A percentile compares a stretch with the other conserved stretches of the same genome.
These are phyloP conservation scores for Tricholoma furcatifolium DNA, from an alignment of 768 basidiomycete species.

Conservation along the genomic window DNA sequence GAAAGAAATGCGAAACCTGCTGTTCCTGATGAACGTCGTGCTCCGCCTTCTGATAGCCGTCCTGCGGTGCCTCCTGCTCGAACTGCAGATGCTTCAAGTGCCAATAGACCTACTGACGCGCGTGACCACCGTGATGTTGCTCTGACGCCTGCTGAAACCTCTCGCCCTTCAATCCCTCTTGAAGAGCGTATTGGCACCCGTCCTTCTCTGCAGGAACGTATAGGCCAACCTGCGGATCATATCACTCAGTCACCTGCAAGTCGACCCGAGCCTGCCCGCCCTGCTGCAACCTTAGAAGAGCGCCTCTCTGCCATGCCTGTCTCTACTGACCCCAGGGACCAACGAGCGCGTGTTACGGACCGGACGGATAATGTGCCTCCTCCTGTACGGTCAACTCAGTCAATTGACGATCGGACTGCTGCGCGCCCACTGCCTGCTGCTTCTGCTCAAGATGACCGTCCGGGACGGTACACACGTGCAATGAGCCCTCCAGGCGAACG, in stretches of 20 bases:
- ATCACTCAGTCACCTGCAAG: constrained; percentile 9
- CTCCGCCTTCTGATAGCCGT: constrained; percentile 11
- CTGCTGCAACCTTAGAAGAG: constrained; percentile 37
- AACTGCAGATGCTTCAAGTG: constrained; percentile 19
- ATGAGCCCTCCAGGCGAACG: constrained; percentile 13
- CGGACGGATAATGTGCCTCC: constrained; percentile 17
- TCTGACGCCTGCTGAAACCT: constrained; percentile 14
- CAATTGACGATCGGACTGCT: constrained; percentile 11
- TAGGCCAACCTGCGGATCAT: constrained; percentile 28
- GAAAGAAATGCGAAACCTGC: constrained; percentile 30
- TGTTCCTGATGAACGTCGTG: constrained; percentile 27
- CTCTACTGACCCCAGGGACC: constrained; percentile 18
- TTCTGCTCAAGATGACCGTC: constrained; percentile 20
- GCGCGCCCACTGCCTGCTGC: constrained; percentile 3
- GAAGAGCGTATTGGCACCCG: constrained; percentile 37
- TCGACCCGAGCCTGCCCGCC: constrained; percentile 18
- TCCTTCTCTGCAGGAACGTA: constrained; percentile 34
- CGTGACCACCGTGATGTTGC: constrained; percentile 11
- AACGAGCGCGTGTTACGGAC: constrained; percentile 16
- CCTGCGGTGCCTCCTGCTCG: constrained; percentile 15
- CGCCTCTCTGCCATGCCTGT: constrained; percentile 34
- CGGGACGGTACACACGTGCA: constrained; percentile 18
- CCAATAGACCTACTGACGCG: constrained; percentile 13
- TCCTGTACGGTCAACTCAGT: constrained; percentile 14
- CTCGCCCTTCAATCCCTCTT: constrained; percentile 23